Base-by-base conservation (phyloP, 768 basidiomycete genomes). In the Suillus luteus region DNA sequence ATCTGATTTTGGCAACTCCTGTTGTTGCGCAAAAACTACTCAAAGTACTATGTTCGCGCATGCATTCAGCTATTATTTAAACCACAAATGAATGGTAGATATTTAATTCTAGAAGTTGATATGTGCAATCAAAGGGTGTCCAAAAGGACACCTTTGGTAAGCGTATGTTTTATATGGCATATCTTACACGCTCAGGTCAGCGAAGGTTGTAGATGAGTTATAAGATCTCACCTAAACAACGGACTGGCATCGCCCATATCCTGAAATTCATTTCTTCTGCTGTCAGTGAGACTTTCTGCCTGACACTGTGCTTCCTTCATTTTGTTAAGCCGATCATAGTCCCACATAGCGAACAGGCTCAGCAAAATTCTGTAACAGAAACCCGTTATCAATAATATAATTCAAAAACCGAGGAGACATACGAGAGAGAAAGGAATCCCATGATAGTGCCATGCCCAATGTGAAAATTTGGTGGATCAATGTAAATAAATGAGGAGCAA, bases 231-330 rank as follows among this genome's bases (percentile, higher is more conserved):
- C 82, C 83, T 80, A 76, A 84, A 87, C 43, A 88, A 73, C 49
- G 86, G 86, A 62, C 83, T 85, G 44, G 80, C 74, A 64, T 83
- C 83, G 7, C 84, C 86, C 72, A 86, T 74, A 6, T 84, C 72
- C 43, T 69, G 73, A 66, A 82, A 86, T 48, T 83, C 78, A 6
- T 76, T 76, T 58, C 67, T 72, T 52, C 71, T 74, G 52, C 72
- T 76, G 14, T 77, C 74, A 9, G 78, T 77, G 58, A 88, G 82
- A 3, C 78, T 78, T 60, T 80, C 77, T 5, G 74, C 73, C 6
- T 71, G 71, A 65, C 86, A 87, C 12, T 73, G 66, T 12, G 75
- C 79, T 51, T 80, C 79, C 59, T 84, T 86, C 61, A 72, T 66
- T 66, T 80, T 81, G 68, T 87, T 87, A 33, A 85, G 70, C 54